Base-by-base conservation (phyloP, 2,329 filamentous ascomycete genomes). In the Aspergillus sp. region DNA sequence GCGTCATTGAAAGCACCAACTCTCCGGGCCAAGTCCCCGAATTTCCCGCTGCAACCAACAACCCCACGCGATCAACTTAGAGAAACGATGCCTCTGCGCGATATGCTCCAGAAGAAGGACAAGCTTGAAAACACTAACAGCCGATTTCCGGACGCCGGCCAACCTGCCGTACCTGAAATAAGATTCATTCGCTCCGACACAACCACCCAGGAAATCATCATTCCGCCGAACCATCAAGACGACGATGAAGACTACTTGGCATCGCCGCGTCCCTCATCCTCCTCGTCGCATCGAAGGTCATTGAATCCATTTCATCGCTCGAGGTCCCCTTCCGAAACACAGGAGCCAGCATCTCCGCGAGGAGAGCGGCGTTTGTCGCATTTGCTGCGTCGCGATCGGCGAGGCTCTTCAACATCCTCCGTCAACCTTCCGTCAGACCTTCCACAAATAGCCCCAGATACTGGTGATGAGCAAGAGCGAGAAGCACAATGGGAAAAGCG, bases 401-500 rank as follows among this genome's bases (percentile, higher is more conserved):
- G 72, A 65, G 70, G 64, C 52, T 71, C 72, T 30, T 74, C 70
- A 53, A 63, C 72, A n/a, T 69, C 68, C 46, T 77, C 92, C 63
- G 85, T 88, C 25, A 89, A 91, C 76, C 85, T 98, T 43, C 94
- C 95, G 1, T 78, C 84, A 57, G 85, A 96, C 78, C 84, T 98
- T 56, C 93, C 93, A 23, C 89, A 89, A 64, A 92, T 97, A 60
- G 74, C 79, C 67, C 75, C 81, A 70, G 76, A 80, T 66, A 73
- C 79, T 60, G 81, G 80, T 38, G 80, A 82, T 68, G 78, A 75
- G 61, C 79, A 83, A 66, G 83, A 84, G 28, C 80, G 82, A 55
- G 91, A 96, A 81, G 87, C 87, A 62, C 85, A 90, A 78, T 99
- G 95, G 95, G 95, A 98, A 83, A 89, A 91, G 80, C 85, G 94